Evolutionary conservation across 2,329 filamentous ascomycete species (phyloP), one percentile per base, ranked within the genome.

Genomic region (Penicillium hordei): DNA sequence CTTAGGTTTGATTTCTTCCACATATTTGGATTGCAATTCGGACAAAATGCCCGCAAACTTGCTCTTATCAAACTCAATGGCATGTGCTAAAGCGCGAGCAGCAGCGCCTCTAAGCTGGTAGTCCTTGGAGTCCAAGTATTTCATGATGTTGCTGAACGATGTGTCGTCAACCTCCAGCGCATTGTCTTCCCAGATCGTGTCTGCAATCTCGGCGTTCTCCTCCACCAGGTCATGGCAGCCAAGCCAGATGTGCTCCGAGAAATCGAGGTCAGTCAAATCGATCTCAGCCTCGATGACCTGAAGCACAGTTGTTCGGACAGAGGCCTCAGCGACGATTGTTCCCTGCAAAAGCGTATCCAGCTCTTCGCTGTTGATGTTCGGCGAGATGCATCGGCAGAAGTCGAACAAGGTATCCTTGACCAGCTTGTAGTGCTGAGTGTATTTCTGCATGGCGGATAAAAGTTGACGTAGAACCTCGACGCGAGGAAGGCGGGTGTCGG

Each of bases 171-270:
- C 78, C 59, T 88, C 78, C 60, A 97, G 89, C 8, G 86, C 89
- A 70, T 93, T 96, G 69, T 97, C 94, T 69, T 96, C 91, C 94
- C 94, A 99, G 36, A 99, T 96, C 13, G 93, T 90, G 51, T 82
- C 84, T 7, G 90, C 93, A 52, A 96, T 81, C 45, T 92, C 90
- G 9, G 83, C 84, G 67, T 97, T 97, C 72, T 97, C 93, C 43
- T 89, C 86, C 21, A 91, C 86, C 66, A 96, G 91, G 64, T 99
- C 94, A 68, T 99, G 93, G 68, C 88, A 93, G 43, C 90, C 90
- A 42, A 99, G 82, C 92, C 92, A 99, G 23, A 99, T 89, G 71
- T 97, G 90, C 60, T 94, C 89, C 3, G 89, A 94, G 69, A 92
- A 94, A 31, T 87, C 84, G 34, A 93, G 81, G 52, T 97, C 93